These are phyloP conservation scores for Monilinia laxa DNA, from an alignment of 2,329 filamentous ascomycete genomes.

Conservation along the genomic window DNA sequence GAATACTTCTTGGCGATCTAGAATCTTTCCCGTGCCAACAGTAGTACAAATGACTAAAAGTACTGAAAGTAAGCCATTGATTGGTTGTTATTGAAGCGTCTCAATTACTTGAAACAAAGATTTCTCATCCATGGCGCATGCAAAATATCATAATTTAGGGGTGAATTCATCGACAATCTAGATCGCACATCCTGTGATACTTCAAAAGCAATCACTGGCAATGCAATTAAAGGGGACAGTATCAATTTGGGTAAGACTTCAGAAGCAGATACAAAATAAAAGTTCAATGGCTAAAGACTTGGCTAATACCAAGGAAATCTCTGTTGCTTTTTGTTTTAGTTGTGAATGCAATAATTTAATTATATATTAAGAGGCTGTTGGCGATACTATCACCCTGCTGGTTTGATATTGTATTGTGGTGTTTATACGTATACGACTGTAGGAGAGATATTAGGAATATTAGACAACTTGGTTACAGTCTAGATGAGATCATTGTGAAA, in stretches of 20 bases:
- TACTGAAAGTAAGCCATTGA: not conserved
- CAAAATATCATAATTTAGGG: not conserved
- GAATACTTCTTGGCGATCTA: conserved; percentile 1
- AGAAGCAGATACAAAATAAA: not conserved
- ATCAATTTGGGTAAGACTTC: not conserved
- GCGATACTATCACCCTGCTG: not conserved
- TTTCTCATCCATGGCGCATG: not conserved
- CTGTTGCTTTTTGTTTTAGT: not conserved
- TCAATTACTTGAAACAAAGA: not conserved
- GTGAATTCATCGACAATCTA: not conserved
- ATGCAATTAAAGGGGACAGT: not conserved
- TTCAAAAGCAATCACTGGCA: not conserved
- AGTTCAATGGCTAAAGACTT: not conserved
- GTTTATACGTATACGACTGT: not conserved
- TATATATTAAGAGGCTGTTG: not conserved
- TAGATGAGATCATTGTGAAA: not conserved
- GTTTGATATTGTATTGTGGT: not conserved
- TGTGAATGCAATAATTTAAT: not conserved
- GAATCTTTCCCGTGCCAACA: not conserved
- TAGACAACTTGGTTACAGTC: not conserved
- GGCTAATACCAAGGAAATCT: not conserved
- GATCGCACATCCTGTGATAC: not conserved
- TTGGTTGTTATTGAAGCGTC: conserved; percentile 10
- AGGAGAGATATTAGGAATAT: not conserved
- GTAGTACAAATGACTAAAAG: conserved; percentile 11